Base-by-base conservation (phyloP, 805 yeast genomes). In the Wickerhamiella hasegawae region DNA sequence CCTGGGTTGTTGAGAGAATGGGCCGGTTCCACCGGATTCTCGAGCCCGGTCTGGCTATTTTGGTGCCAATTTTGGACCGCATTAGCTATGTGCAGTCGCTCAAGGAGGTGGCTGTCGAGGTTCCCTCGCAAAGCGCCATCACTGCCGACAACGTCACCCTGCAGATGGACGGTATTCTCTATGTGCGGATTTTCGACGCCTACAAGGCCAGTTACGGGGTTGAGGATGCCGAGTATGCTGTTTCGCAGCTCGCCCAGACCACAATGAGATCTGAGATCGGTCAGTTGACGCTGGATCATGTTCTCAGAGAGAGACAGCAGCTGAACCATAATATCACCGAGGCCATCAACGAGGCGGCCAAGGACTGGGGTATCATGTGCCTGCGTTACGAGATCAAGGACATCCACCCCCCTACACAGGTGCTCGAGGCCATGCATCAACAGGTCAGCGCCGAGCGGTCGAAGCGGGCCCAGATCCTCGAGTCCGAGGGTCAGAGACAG, bases 211-310 rank as follows among this genome's bases (percentile, higher is more conserved):
- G 81, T 30, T 81, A 81, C 48, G 92, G 92, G 11, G 92, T 81
- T 15, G 93, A 82, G 51, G 85, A 81, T 49, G 82, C 84, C 33
- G 81, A 76, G 50, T 82, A 77, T 53, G 93, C 93, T 26, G 73
- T 82, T 36, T 65, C 78, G 28, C 93, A 82, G 56, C 66, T 82
- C 44, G 93, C 93, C 0, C 93, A 81, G 54, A 82, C 94, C 9
- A 79, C 93, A 11, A 81, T 81, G 94, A 65, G 94, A 48, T 73
- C 83, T 1, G 94, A 81, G 54, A 81, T 81, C 49, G 93, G 94
- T 34, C 81, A 79, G 44, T 60, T 81, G 62, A 66, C 84, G 3
- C 65, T 81, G 47, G 93, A 82, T 53, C 71, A 75, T 32, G 92
- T 80, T 14, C 63, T 81, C 45, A 66, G 72, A 41, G 93, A 81